A percentile compares a stretch with the other conserved stretches of the same genome.
Evolutionary conservation across 1,284 basidiomycete species (phyloP).

Genomic region (Ceratobasidium theobromae): DNA sequence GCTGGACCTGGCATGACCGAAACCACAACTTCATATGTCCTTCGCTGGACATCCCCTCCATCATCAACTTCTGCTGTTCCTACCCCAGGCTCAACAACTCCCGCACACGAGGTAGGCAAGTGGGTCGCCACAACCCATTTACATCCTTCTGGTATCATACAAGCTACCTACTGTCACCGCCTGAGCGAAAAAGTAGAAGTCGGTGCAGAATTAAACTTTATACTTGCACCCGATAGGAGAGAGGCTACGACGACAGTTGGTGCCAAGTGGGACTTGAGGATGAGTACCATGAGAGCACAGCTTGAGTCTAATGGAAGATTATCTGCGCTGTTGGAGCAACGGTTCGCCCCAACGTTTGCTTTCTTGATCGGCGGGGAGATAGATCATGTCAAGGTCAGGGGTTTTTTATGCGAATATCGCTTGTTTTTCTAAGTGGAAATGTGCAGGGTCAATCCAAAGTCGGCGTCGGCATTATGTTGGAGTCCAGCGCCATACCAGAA

Average conservation of each 20-base stretch:
- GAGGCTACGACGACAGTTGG: conserved; percentile 92
- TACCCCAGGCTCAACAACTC: conserved; percentile 19
- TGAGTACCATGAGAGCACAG: conserved; percentile 91
- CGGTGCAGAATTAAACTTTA: conserved; percentile 89
- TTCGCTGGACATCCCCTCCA: conserved; percentile 72
- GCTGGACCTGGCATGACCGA: conserved; percentile 67
- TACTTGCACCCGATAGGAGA: conserved; percentile 75
- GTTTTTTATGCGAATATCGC: not conserved
- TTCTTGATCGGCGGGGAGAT: conserved; percentile 97
- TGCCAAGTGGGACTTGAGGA: conserved; percentile 94
- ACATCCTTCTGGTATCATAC: conserved; percentile 83
- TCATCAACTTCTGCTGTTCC: conserved; percentile 39
- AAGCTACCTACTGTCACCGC: conserved; percentile 96
- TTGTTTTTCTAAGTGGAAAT: not conserved
- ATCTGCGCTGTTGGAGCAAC: conserved; percentile 91
- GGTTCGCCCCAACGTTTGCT: conserved; percentile 92
- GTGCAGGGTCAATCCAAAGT: conserved; percentile 85
- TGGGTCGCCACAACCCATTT: conserved; percentile 95
- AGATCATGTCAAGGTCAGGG: conserved; percentile 90
- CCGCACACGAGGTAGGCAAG: conserved; percentile 50
- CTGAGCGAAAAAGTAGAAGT: conserved; percentile 97
- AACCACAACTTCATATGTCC: conserved; percentile 79
- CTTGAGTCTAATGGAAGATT: conserved; percentile 93
- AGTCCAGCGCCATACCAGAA: conserved; percentile 47
- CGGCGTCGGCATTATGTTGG: conserved; percentile 95